phyloP scores from a whole-genome alignment of 83 land plant genomes.

The Picea engelmannii region DNA sequence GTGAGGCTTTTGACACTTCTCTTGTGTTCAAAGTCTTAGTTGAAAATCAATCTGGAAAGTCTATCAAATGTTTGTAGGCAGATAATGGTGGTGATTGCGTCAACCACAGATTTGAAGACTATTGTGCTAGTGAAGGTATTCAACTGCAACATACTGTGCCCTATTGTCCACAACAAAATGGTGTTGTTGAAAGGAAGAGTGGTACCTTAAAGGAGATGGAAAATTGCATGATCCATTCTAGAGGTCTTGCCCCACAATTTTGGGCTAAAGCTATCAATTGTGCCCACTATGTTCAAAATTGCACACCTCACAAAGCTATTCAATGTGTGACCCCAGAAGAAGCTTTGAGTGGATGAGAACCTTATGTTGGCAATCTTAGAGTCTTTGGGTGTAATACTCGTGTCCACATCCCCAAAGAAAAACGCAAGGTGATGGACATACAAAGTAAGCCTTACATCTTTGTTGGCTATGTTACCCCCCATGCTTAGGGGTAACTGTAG shows the following conservation, averaged over 20 bases:
- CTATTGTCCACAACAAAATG: too few relatives aligned
- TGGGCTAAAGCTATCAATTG: too few relatives aligned
- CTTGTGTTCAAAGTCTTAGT: slow-evolving; percentile 11
- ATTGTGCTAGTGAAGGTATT: too few relatives aligned
- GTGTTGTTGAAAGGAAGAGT: too few relatives aligned
- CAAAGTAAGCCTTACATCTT: background rate
- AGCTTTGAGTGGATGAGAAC: background rate
- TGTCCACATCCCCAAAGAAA: background rate
- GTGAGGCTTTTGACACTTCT: slow-evolving; percentile 14
- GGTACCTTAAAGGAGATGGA: too few relatives aligned
- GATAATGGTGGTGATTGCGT: too few relatives aligned
- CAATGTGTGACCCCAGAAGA: background rate
- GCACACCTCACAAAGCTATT: background rate
- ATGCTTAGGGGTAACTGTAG: too few relatives aligned
- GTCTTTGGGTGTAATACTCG: background rate
- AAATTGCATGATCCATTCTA: too few relatives aligned
- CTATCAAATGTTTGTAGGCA: too few relatives aligned
- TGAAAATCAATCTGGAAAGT: slow-evolving; percentile 14
- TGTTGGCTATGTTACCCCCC: background rate
- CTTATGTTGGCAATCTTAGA: background rate
- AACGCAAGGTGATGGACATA: background rate
- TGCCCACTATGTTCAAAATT: background rate
- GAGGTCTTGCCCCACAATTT: too few relatives aligned
- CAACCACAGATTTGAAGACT: too few relatives aligned
- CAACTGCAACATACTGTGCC: too few relatives aligned